phyloP scores from a whole-genome alignment of 2,329 filamentous ascomycete genomes.

The Fusarium sp. region DNA sequence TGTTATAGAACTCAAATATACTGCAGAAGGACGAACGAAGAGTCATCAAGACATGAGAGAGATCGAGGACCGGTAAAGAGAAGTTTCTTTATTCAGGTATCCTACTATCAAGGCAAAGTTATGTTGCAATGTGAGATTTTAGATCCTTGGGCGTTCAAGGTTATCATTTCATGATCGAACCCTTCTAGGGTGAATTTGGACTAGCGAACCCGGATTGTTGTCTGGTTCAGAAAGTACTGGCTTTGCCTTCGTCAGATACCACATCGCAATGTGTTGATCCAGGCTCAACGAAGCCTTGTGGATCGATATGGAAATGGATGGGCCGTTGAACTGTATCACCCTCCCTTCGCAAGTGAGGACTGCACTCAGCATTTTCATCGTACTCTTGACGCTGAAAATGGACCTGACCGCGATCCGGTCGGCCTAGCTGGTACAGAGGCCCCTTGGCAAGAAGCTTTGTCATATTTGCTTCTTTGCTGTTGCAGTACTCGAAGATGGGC shows the following conservation, averaged over 20 bases:
- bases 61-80: no score
- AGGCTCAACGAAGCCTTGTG: not conserved
- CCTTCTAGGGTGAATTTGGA: no score
- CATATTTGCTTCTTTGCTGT: not conserved
- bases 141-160: no score
- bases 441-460: not conserved
- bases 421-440: not conserved
- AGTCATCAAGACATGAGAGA: not conserved
- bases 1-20: conserved; percentile 34
- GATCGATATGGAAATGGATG: not conserved
- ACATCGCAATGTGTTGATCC: not conserved
- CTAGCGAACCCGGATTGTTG: not conserved
- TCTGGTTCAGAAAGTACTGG: not conserved
- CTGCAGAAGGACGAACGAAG: conserved; percentile 10
- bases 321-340: not conserved
- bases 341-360: not conserved
- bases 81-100: not conserved
- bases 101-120: not conserved
- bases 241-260: not conserved
- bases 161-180: no score
- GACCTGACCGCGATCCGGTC: not conserved
- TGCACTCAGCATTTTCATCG: not conserved
- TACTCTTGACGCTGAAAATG: not conserved
- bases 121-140: fast-evolving
- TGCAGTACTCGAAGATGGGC: not conserved